Evolutionary conservation across 2,329 filamentous ascomycete species (phyloP), one percentile per base, ranked within the genome.

Genomic region (Pseudogymnoascus sp.): DNA sequence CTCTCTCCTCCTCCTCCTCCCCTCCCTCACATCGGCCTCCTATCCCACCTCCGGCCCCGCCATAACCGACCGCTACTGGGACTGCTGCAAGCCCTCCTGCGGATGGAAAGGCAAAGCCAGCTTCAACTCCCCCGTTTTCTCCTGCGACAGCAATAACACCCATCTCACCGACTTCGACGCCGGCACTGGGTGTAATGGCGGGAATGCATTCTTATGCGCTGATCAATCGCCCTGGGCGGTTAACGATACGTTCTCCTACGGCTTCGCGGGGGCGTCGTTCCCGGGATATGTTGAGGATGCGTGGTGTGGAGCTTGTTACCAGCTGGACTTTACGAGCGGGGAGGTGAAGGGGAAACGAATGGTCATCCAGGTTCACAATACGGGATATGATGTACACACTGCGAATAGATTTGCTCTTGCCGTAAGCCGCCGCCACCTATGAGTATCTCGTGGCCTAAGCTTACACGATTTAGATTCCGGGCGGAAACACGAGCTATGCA

Each of bases 341-440:
- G 72, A 79, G 0, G 76, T 84, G 18, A 68, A 71, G 49, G 82
- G 83, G 60, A 85, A 86, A 76, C 84, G 78, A 71, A 80, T 86
- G 79, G 77, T 86, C 40, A 79, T 86, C 31, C 84, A 86, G 73
- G 82, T 82, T 6, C 83, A 80, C 16, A 86, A 86, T 68, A 85
- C 82, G 14, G 83, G 82, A 3, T 78, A 76, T 12, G 82, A 85
- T 67, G 71, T 85, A 63, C 78, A 77, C 5, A 70, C 76, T 60
- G 83, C 83, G 65, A 82, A 84, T 12, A 37, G 31, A 66, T 85
- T 84, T 71, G 81, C 84, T 72, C 70, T 85, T 64, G 77, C 77
- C 28, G 75, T 77, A 67, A 23, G 74, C 71, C 16, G 16, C 16
- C 16, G 16, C 16, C 16, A 16, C 16, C 16, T 16, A 16, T 16